Evolutionary conservation across 768 basidiomycete species (phyloP).

Genomic region (Lactifluus subvellereus): DNA sequence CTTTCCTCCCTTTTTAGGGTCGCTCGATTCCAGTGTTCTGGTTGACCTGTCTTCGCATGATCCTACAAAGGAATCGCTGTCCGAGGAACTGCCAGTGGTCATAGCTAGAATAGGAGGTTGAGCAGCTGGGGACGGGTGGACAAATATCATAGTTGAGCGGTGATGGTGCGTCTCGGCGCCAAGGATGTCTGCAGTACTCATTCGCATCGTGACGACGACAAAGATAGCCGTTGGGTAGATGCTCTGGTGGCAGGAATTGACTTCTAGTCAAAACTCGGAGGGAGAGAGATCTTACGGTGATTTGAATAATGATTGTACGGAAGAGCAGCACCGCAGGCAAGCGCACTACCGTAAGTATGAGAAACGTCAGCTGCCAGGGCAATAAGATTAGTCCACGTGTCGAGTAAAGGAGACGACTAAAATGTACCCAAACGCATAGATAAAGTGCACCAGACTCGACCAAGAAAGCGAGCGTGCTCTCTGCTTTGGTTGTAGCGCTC

Average conservation of each 20-base stretch:
- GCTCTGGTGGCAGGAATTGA: background rate
- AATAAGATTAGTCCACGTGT: background rate
- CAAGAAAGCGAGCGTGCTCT: slow-evolving; percentile 5
- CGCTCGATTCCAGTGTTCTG: background rate
- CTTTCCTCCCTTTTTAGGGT: background rate
- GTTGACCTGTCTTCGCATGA: background rate
- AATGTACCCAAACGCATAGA: slow-evolving; percentile 9
- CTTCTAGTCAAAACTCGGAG: background rate
- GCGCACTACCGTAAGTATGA: background rate
- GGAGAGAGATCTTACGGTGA: slow-evolving; percentile 6
- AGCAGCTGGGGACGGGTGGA: background rate
- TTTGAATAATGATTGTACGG: slow-evolving; percentile 2
- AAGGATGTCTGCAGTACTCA: slow-evolving; percentile 4
- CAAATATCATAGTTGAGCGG: background rate
- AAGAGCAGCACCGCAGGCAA: background rate
- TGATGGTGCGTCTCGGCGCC: background rate
- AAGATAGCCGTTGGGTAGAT: slow-evolving; percentile 13
- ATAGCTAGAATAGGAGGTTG: too few relatives aligned
- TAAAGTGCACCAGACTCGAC: slow-evolving; percentile 12
- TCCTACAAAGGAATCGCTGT: background rate
- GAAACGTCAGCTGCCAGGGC: background rate
- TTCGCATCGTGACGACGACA: slow-evolving; percentile 12
- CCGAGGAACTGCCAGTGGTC: background rate
- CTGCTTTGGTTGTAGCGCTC: background rate
- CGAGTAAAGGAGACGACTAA: background rate